Evolutionary conservation across 1,284 basidiomycete species (phyloP), one percentile per base, ranked within the genome.

Genomic region (Sphagnurus paluster): DNA sequence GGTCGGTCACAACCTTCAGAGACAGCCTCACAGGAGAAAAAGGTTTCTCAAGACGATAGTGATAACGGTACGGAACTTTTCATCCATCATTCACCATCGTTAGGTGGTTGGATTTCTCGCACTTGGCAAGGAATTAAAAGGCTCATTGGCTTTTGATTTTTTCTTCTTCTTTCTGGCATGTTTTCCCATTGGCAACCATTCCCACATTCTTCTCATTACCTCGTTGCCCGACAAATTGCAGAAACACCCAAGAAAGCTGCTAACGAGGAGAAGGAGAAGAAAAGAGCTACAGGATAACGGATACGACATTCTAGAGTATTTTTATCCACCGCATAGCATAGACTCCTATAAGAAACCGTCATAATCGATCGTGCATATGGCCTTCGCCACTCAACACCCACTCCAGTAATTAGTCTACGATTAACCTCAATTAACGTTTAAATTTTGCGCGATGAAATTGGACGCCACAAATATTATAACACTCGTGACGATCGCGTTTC

Each of bases 1-100:
- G 91, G 90, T 48, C 77, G 77, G 53, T 64, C 52, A 17, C 57
- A 55, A 30, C 51, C 57, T 39, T 42, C 65, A 41, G 54, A 59
- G 39, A 21, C 46, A 29, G 55, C 44, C 52, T 16, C 67, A 38
- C 55, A 58, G 40, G 47, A 59, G 21, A 58, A 60, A 38, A 63
- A 66, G 44, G 56, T 63, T 47, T 54, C 61, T 42, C 55, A 60
- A 36, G 48, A 69, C 66, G 63, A 70, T 66, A 37, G 35, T 45
- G 71, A 81, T 66, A 84, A 89, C 64, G 87, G 88, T 90, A 86
- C 79, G 88, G 68, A 62, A 69, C 75, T 75, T 73, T 85, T 82
- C 70, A 69, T 70, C 69, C 69, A 70, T 70, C 59, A 73, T 60
- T 66, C 77, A 66, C 68, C 79, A 56, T 70, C 77, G 56, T 65